Conservation (phyloP, 176 grass and related monocot species). For the Chrysopogon serrulatus region DNA sequence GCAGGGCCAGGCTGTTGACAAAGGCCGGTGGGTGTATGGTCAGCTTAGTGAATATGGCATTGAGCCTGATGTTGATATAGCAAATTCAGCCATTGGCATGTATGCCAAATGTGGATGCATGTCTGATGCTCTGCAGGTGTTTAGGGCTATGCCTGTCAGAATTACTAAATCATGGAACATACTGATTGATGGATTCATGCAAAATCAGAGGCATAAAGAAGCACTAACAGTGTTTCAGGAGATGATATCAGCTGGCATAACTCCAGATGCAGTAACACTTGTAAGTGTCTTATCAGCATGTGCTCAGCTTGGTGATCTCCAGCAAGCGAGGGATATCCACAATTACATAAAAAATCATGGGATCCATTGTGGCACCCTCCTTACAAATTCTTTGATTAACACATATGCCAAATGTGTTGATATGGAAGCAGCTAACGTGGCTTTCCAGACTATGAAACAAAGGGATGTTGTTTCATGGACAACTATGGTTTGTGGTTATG, state of each 20-base stretch:
- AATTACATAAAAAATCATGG: slow-evolving; percentile 38
- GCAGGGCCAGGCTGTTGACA: slow-evolving; percentile 22
- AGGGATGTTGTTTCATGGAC: slow-evolving; percentile 80
- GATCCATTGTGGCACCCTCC: slow-evolving; percentile 37
- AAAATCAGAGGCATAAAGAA: slow-evolving; percentile 42
- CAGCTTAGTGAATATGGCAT: slow-evolving; percentile 46
- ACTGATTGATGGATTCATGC: slow-evolving; percentile 60
- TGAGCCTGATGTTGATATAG: slow-evolving; percentile 45
- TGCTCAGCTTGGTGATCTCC: slow-evolving; percentile 66
- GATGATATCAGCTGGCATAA: slow-evolving; percentile 35
- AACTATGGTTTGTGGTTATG: slow-evolving; percentile 70
- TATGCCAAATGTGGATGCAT: slow-evolving; percentile 51
- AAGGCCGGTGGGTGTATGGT: slow-evolving; percentile 51
- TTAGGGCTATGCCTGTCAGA: slow-evolving; percentile 41
- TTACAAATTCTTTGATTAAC: slow-evolving; percentile 73
- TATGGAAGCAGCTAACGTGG: slow-evolving; percentile 41
- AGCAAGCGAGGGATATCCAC: slow-evolving; percentile 44
- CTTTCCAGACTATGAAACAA: slow-evolving; percentile 48
- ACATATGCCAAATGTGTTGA: slow-evolving; percentile 90
- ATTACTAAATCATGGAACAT: slow-evolving; percentile 69
- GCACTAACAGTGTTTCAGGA: slow-evolving; percentile 44
- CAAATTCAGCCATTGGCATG: slow-evolving; percentile 62
- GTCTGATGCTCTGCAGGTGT: slow-evolving; percentile 45
- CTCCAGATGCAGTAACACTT: slow-evolving; percentile 54
- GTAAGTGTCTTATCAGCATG: slow-evolving; percentile 56